phyloP scores from a whole-genome alignment of 2,329 filamentous ascomycete genomes.

The Claviceps africana region DNA sequence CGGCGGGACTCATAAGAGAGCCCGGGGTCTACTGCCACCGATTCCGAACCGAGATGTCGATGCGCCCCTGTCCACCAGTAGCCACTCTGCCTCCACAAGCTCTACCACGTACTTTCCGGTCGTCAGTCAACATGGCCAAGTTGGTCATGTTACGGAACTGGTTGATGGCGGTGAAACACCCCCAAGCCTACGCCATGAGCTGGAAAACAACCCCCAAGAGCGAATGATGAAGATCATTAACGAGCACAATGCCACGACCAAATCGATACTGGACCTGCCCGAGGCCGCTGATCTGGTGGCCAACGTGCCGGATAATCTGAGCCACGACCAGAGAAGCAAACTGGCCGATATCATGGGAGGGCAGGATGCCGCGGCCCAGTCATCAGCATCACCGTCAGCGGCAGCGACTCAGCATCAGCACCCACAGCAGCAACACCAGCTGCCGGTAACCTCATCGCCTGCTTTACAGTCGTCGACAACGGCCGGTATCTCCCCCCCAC shows the following conservation, averaged over 20 bases:
- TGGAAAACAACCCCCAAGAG: constrained; percentile 43
- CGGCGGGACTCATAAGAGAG: constrained; percentile 32
- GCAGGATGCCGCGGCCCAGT: constrained; percentile 11
- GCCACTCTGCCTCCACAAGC: constrained; percentile 16
- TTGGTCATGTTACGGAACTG: constrained; percentile 47
- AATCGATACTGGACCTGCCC: constrained; percentile 35
- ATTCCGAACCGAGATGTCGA: constrained; percentile 29
- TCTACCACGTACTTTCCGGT: constrained; percentile 14
- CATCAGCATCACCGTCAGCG: constrained; percentile 7
- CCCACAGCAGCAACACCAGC: constrained; percentile 8
- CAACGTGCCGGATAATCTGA: constrained; percentile 39
- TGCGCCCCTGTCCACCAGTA: constrained; percentile 13
- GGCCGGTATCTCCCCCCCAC: constrained; percentile 13
- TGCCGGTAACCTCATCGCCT: constrained; percentile 10
- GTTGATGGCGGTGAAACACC: constrained; percentile 39
- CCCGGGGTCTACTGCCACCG: constrained; percentile 40
- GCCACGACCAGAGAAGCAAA: constrained; percentile 41
- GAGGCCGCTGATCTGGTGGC: constrained; percentile 36
- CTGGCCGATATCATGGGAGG: constrained; percentile 48
- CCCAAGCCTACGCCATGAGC: constrained; percentile 39
- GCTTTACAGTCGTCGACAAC: constrained; percentile 1
- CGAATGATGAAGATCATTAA: constrained; percentile 54
- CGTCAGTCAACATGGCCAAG: constrained; percentile 26
- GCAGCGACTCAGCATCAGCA: constrained; percentile 6
- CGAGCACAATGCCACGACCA: constrained; percentile 43